Percentiles rank a stretch among this genome's conserved stretches.
phyloP scores from a whole-genome alignment of 495 filamentous ascomycete species.

The Trichocladium uniseriatum region DNA sequence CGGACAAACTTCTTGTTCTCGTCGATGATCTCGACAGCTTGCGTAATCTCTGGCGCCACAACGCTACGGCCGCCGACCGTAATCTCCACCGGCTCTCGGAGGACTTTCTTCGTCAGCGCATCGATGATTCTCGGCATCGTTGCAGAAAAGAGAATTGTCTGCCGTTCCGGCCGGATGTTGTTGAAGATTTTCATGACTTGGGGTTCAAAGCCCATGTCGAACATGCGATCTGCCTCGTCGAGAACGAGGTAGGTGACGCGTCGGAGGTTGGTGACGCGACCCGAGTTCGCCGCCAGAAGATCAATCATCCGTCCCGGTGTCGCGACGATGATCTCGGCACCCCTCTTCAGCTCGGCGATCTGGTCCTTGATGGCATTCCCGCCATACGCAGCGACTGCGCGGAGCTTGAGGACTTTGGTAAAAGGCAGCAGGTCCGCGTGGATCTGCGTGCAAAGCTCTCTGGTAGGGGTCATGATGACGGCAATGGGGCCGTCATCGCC shows the following conservation, averaged over 20 bases:
- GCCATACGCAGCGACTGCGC: slow-evolving; percentile 90
- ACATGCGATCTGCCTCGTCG: slow-evolving; percentile 98
- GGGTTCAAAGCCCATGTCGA: slow-evolving; percentile 98
- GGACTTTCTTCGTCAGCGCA: slow-evolving; percentile 73
- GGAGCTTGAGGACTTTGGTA: slow-evolving; percentile 78
- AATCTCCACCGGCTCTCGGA: slow-evolving; percentile 84
- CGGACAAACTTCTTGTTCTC: slow-evolving; percentile 80
- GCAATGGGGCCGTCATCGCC: slow-evolving; percentile 79
- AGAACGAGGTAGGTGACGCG: slow-evolving; percentile 88
- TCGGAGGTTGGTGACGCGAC: slow-evolving; percentile 81
- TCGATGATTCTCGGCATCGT: slow-evolving; percentile 96
- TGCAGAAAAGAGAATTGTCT: slow-evolving; percentile 92
- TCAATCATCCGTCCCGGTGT: slow-evolving; percentile 98
- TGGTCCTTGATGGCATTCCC: slow-evolving; percentile 96
- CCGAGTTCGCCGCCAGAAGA: slow-evolving; percentile 82
- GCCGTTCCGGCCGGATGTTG: slow-evolving; percentile 82
- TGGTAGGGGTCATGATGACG: slow-evolving; percentile 87
- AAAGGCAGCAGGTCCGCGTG: slow-evolving; percentile 91
- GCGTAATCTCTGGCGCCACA: slow-evolving; percentile 89
- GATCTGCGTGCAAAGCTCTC: slow-evolving; percentile 92
- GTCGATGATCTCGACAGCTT: slow-evolving; percentile 80
- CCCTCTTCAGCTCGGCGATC: slow-evolving; percentile 90
- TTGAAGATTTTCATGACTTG: slow-evolving; percentile 94
- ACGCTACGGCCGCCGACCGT: slow-evolving; percentile 84
- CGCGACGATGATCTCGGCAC: slow-evolving; percentile 88